Conservation (phyloP, 192 early-diverging fungal species). For the Ambispora gerdemannii region DNA sequence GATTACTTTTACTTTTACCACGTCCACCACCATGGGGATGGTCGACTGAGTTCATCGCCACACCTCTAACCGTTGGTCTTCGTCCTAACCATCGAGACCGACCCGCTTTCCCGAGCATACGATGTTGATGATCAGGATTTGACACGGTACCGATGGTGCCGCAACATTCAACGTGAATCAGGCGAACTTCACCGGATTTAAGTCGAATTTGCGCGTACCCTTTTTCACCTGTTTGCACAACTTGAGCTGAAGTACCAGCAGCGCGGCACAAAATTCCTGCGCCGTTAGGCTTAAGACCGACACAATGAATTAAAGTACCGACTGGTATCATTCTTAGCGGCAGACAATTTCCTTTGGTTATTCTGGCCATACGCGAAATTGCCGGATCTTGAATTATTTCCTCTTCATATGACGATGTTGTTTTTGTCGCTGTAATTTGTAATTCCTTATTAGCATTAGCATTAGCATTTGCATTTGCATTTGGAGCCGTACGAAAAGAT, state of each 20-base stretch:
- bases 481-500: slow-evolving; percentile 38
- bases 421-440: no score
- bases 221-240: slow-evolving; percentile 71
- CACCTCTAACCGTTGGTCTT: slow-evolving; percentile 90
- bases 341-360: slow-evolving; percentile 89
- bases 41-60: slow-evolving; percentile 90
- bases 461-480: slow-evolving; percentile 41
- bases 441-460: neutral
- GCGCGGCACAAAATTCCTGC: slow-evolving; percentile 76
- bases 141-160: slow-evolving; percentile 89
- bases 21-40: slow-evolving; percentile 98
- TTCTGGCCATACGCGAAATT: slow-evolving; percentile 43
- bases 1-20: slow-evolving; percentile 88
- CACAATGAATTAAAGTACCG: slow-evolving; percentile 84
- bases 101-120: slow-evolving; percentile 87
- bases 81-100: slow-evolving; percentile 76
- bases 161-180: slow-evolving; percentile 76
- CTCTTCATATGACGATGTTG: no score
- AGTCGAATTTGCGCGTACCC: slow-evolving; percentile 85
- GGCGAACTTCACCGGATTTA: slow-evolving; percentile 81
- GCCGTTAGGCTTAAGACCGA: slow-evolving; percentile 74
- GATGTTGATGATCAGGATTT: slow-evolving; percentile 87
- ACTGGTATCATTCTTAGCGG: slow-evolving; percentile 87
- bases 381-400: slow-evolving; percentile 10
- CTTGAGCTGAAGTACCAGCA: slow-evolving; percentile 83